These are phyloP conservation scores for Boletus insuetus DNA, from an alignment of 768 basidiomycete species.

Conservation along the genomic window DNA sequence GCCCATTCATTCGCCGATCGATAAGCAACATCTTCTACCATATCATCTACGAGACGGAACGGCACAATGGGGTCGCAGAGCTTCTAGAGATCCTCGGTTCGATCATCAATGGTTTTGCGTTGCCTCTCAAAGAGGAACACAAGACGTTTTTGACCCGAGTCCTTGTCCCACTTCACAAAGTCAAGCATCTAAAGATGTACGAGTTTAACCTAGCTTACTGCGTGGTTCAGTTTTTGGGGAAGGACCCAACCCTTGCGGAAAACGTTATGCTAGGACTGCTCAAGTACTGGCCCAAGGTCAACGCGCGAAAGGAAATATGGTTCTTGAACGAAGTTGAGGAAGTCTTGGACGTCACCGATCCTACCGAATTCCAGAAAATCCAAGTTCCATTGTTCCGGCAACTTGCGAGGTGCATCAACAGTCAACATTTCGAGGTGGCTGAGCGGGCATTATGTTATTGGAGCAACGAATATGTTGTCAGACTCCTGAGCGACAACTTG, in stretches of 20 bases:
- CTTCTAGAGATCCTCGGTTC: constrained; percentile 97
- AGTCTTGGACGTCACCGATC: constrained; percentile 96
- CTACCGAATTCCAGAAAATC: constrained; percentile 93
- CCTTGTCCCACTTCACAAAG: constrained; percentile 95
- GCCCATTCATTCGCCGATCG: constrained; percentile 96
- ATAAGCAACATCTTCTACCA: constrained; percentile 99
- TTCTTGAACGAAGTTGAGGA: constrained; percentile 99
- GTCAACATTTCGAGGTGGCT: constrained; percentile 99
- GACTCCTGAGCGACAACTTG: constrained; percentile 97
- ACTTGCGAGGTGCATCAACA: constrained; percentile 95
- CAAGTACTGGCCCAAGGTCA: constrained; percentile 98
- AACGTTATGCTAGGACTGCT: constrained; percentile 96
- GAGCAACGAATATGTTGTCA: constrained; percentile 99
- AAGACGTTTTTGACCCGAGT: constrained; percentile 95
- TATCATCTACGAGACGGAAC: constrained; percentile 97
- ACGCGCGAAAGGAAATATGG: constrained; percentile 99
- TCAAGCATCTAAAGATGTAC: constrained; percentile 92
- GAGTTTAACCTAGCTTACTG: constrained; percentile 99
- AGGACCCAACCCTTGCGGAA: constrained; percentile 88
- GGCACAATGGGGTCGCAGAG: constrained; percentile 99
- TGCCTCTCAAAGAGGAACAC: constrained; percentile 98
- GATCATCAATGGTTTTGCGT: constrained; percentile 98
- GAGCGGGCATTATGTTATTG: constrained; percentile 96
- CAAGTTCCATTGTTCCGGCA: constrained; percentile 91
- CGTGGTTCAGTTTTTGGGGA: constrained; percentile 97